Evolutionary conservation across 2,329 filamentous ascomycete species (phyloP).

Genomic region (Fusarium napiforme): DNA sequence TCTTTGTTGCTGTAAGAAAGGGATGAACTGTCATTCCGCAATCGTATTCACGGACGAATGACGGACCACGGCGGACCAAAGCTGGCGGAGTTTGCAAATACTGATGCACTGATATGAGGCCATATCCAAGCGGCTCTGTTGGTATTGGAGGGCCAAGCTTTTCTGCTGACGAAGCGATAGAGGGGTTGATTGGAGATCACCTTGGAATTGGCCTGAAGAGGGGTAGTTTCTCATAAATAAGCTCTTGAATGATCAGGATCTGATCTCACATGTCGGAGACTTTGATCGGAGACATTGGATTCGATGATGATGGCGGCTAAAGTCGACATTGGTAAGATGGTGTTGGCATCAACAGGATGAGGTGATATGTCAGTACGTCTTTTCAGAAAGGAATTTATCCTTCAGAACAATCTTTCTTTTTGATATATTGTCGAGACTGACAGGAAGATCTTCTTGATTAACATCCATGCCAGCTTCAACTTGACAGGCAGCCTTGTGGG

Average conservation of each 20-base stretch:
- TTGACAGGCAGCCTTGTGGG: slow-evolving; percentile 6
- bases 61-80: slow-evolving; percentile 11
- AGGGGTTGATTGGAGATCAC: background rate
- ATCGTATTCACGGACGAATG: slow-evolving; percentile 13
- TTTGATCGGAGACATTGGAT: background rate
- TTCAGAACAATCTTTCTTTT: background rate
- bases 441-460: background rate
- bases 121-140: slow-evolving; percentile 6
- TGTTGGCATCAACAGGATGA: background rate
- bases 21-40: background rate
- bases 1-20: background rate
- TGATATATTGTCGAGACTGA: background rate
- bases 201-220: background rate
- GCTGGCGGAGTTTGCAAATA: slow-evolving; percentile 30
- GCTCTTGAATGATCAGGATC: background rate
- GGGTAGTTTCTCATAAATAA: background rate
- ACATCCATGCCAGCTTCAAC: background rate
- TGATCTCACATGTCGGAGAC: slow-evolving; percentile 9
- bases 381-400: background rate
- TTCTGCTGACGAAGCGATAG: slow-evolving; percentile 17
- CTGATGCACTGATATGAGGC: slow-evolving; percentile 4
- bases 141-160: background rate
- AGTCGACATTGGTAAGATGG: background rate
- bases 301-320: background rate
- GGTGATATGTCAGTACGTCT: too few relatives aligned